phyloP scores from a whole-genome alignment of 2,329 filamentous ascomycete genomes.

The Calonectria pauciramosa region DNA sequence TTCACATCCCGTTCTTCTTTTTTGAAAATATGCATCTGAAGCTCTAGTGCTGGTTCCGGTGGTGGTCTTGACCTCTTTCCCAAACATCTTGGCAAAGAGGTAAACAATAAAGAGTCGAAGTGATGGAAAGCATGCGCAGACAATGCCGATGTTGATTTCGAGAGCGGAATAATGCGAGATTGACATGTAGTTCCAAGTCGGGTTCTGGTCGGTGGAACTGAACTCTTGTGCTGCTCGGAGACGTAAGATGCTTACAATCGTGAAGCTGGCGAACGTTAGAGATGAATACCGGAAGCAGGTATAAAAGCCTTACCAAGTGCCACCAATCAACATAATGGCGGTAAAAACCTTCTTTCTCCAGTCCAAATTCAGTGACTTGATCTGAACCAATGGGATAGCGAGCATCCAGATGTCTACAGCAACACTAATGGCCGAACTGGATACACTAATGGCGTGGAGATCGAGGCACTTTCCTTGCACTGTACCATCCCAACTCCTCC shows the following conservation, averaged over 20 bases:
- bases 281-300: background rate
- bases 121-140: background rate
- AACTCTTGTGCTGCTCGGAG: conserved; percentile 1
- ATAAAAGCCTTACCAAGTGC: background rate
- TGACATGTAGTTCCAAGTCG: background rate
- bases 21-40: background rate
- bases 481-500: background rate
- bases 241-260: background rate
- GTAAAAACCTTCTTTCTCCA: background rate
- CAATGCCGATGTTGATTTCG: conserved; percentile 1
- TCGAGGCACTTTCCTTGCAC: background rate
- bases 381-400: background rate
- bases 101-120: background rate
- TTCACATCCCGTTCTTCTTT: background rate
- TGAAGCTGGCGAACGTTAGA: background rate
- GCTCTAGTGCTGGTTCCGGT: background rate
- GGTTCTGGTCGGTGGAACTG: background rate
- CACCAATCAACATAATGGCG: background rate
- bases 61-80: background rate
- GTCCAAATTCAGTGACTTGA: background rate
- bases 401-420: background rate
- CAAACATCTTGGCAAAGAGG: background rate
- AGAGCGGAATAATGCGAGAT: background rate
- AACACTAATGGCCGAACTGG: background rate
- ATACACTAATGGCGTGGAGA: background rate